Conservation (phyloP, 345 rosid genomes). For the Cardiospermum halicacabum region DNA sequence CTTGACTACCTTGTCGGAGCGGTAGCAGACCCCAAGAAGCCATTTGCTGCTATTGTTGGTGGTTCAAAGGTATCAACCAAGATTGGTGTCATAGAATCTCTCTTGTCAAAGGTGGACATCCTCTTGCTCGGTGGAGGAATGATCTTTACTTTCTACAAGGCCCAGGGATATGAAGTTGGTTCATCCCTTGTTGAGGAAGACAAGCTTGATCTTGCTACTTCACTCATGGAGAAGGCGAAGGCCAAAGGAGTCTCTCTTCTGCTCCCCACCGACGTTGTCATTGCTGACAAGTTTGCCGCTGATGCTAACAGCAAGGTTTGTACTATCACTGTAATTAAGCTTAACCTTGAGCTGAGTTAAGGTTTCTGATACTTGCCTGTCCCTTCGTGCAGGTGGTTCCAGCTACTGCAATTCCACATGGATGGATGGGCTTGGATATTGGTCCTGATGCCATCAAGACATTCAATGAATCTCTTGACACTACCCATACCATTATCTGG, state of each 20-base stretch:
- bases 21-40: constrained; percentile 82
- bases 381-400: constrained; percentile 57
- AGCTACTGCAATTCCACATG: constrained; percentile 75
- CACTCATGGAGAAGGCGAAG: constrained; percentile 87
- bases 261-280: constrained; percentile 77
- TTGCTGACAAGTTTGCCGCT: constrained; percentile 89
- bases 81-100: constrained; percentile 94
- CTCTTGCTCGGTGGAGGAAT: constrained; percentile 96
- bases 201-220: constrained; percentile 75
- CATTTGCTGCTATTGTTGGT: constrained; percentile 94
- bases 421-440: constrained; percentile 95
- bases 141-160: constrained; percentile 98
- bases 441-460: constrained; percentile 81
- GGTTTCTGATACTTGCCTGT: not conserved
- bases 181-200: constrained; percentile 95
- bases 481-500: constrained; percentile 82
- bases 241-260: constrained; percentile 82
- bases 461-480: constrained; percentile 61
- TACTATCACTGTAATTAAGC: not conserved
- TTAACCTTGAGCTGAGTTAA: not conserved
- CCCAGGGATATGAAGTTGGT: constrained; percentile 78
- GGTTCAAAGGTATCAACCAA: constrained; percentile 91
- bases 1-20: constrained; percentile 97
- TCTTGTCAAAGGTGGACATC: constrained; percentile 70
- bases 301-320: constrained; percentile 88